phyloP scores from a whole-genome alignment of 768 basidiomycete species.

The Jaapia argillacea region DNA sequence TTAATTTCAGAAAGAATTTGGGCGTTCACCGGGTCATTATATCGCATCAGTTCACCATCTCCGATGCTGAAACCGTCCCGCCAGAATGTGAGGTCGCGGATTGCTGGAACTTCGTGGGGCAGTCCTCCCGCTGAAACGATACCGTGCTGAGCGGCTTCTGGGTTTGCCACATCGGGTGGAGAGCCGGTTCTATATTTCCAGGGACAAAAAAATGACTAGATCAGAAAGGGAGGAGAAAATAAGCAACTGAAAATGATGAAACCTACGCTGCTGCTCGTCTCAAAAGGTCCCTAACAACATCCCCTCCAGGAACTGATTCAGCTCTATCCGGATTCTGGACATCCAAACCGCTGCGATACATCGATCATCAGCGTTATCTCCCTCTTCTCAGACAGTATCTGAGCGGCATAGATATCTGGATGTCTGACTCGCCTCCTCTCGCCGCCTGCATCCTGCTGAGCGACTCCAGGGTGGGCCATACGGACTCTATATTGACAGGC shows the following conservation, averaged over 20 bases:
- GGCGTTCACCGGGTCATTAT: conserved; percentile 69
- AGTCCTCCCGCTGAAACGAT: conserved; percentile 69
- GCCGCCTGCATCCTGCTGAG: conserved; percentile 94
- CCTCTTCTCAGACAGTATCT: background rate
- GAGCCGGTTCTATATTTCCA: conserved; percentile 25
- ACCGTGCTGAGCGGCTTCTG: conserved; percentile 11
- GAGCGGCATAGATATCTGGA: background rate
- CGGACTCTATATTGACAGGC: too few relatives aligned
- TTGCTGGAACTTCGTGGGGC: conserved; percentile 47
- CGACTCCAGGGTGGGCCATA: too few relatives aligned
- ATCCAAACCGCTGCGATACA: conserved; percentile 66
- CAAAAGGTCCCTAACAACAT: conserved; percentile 62
- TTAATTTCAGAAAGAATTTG: conserved; percentile 68
- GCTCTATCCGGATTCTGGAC: conserved; percentile 73
- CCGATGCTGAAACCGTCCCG: conserved; percentile 87
- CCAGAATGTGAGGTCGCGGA: conserved; percentile 85
- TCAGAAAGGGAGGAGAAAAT: conserved; percentile 1
- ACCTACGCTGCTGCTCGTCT: conserved; percentile 74
- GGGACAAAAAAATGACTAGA: conserved; percentile 1
- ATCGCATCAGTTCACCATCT: conserved; percentile 76
- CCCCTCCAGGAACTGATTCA: conserved; percentile 37
- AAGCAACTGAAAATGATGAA: too few relatives aligned
- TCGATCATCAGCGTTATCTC: background rate
- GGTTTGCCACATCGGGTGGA: conserved; percentile 14
- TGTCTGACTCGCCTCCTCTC: conserved; percentile 60